Evolutionary conservation across 225 moss, liverwort and hornwort species (phyloP), one percentile per base, ranked within the genome.

Genomic region (Polytrichum commune): DNA sequence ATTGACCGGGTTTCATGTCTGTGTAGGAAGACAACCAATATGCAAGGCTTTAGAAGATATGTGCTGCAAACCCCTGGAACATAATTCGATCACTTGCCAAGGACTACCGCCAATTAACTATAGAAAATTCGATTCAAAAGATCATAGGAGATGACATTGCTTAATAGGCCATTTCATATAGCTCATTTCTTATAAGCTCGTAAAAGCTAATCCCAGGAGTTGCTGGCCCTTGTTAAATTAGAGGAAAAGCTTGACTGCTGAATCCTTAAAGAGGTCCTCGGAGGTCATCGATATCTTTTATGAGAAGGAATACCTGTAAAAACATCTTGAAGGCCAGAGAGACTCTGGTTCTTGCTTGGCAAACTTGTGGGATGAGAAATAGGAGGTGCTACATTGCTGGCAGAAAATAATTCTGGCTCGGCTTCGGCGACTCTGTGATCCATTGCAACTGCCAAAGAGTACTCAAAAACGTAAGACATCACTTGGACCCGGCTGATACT

Each of bases 1-100:
- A 22, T 46, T 73, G 64, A 27, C 73, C 73, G 29, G 73, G 64
- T 57, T 24, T 78, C 60, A 72, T 28, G 71, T 72, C 77, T 72
- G 77, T 30, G 7, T 3, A 70, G 32, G 8, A 46, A 20, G 56
- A 27, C 65, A 65, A 66, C 18, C 8, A 67, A 30, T 28, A n/a
- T 18, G 28, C 28, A 35, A 35, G 5, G 2, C 9, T 32, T 32
- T 9, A 28, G 20, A 4, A 7, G 4, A 33, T 32, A 66, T 65
- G 19, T 5, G 18, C 8, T 18, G 29, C 3, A 22, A 32, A 66
- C 5, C n/a, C 20, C 32, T 66, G 33, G n/a, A 46, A 46, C 46
- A 46, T 3, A 46, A 10, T 13, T 13, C 16, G 46, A 46, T 46
- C 46, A 46, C 46, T 16, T 3, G 4, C 46, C 46, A 13, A 35